These are phyloP conservation scores for Sugiyamaella boreocaroliniensis DNA, from an alignment of 805 yeast species.

Conservation along the genomic window DNA sequence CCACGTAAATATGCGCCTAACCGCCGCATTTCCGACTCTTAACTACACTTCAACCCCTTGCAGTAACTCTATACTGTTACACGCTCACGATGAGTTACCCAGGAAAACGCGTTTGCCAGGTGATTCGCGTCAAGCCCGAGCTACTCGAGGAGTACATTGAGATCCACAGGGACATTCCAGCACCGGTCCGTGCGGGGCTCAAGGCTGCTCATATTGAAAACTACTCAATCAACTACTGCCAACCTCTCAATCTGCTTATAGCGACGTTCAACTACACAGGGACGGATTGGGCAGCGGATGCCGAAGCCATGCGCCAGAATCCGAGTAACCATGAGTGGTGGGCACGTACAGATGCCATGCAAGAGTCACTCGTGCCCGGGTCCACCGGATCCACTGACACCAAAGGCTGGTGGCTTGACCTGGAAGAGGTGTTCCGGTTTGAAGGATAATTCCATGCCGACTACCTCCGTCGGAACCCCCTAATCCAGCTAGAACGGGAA, in stretches of 20 bases:
- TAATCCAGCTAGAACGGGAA: not conserved
- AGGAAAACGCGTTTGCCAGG: constrained; percentile 37
- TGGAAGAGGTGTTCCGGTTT: constrained; percentile 37
- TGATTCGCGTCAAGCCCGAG: constrained; percentile 36
- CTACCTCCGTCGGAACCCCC: not conserved
- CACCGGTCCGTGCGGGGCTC: constrained; percentile 31
- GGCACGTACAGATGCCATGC: constrained; percentile 37
- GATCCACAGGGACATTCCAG: constrained; percentile 30
- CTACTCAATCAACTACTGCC: constrained; percentile 36
- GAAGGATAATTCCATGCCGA: constrained; percentile 20
- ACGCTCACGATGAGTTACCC: constrained; percentile 17
- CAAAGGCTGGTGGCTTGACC: constrained; percentile 36
- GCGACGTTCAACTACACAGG: constrained; percentile 37
- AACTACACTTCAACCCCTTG: no score
- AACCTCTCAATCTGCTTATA: constrained; percentile 30
- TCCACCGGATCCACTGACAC: constrained; percentile 34
- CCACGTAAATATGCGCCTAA: no score
- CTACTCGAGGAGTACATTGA: constrained; percentile 34
- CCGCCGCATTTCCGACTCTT: no score
- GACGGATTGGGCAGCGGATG: constrained; percentile 34
- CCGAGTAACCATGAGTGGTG: constrained; percentile 38
- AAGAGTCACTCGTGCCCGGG: constrained; percentile 34
- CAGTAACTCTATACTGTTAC: no score
- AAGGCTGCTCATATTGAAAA: constrained; percentile 36
- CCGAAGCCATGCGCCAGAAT: constrained; percentile 31